These are phyloP conservation scores for Didymella pinodella DNA, from an alignment of 2,329 filamentous ascomycete genomes.

Conservation along the genomic window DNA sequence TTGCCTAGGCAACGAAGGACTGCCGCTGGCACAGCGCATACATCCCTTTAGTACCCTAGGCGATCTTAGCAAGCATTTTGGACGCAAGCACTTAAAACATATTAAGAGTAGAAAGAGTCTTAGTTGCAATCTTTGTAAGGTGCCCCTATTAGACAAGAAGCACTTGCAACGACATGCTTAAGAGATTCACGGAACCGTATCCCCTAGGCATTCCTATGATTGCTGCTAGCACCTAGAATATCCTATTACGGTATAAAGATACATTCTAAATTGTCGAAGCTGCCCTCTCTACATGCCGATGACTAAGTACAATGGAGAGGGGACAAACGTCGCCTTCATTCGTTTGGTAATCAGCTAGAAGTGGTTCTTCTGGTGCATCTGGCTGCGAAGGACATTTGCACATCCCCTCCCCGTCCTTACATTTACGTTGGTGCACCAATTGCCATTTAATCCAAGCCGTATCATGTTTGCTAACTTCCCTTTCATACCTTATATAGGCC, in stretches of 20 bases:
- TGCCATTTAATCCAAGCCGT: no score
- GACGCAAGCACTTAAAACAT: conserved; percentile 21
- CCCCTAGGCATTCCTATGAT: neutral
- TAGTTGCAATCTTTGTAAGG: conserved; percentile 19
- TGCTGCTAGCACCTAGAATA: neutral
- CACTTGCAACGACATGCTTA: conserved; percentile 12
- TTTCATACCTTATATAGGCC: no score
- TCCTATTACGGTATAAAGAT: neutral
- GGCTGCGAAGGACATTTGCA: no score
- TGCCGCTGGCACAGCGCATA: conserved; percentile 10
- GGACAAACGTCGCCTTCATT: neutral
- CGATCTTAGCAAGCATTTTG: conserved; percentile 28
- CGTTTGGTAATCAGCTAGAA: neutral
- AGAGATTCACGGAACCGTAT: conserved; percentile 15
- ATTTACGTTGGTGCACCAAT: no score
- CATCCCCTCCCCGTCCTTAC: no score
- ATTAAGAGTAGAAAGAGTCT: conserved; percentile 7
- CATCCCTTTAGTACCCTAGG: conserved; percentile 20
- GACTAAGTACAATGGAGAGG: neutral
- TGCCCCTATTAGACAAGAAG: conserved; percentile 15
- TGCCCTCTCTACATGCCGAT: neutral
- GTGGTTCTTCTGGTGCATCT: no score
- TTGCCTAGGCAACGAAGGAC: conserved; percentile 23
- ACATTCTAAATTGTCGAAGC: neutral
- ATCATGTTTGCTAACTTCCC: no score